Evolutionary conservation across 2,329 filamentous ascomycete species (phyloP), one percentile per base, ranked within the genome.

Genomic region (Calonectria ilicicola): DNA sequence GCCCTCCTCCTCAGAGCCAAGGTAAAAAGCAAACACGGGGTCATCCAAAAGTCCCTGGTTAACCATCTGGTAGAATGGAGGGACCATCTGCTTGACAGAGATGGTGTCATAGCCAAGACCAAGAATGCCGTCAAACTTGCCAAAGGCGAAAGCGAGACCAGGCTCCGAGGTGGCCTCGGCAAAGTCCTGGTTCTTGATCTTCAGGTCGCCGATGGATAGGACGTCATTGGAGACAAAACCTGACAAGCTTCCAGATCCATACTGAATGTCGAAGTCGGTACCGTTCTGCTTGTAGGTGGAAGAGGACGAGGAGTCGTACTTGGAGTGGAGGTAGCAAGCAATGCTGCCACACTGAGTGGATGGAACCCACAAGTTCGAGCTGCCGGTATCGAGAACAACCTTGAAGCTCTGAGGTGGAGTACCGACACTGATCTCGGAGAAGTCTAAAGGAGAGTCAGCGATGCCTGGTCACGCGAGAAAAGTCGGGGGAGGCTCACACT

Each of bases 351-450:
- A 99, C 70, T 91, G 89, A 27, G 49, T 53, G 17, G 96, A 98
- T 46, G 97, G 97, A 73, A 99, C 96, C 97, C 97, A 99, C 76
- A 99, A 91, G 89, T 99, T 99, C 84, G 97, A 98, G 90, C 95
- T 98, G 81, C 97, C 97, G 32, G 97, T 99, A 85, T 99, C 97
- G 76, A 99, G 93, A 76, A 99, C 94, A 78, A 99, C 97, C 91
- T 99, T 99, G 92, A 99, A 99, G 79, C 87, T 90, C 88, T 99
- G 97, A 40, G 97, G 93, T 77, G 97, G 97, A 62, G 93, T 96
- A 77, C 97, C 97, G 84, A 99, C 91, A 79, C 92, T 91, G 84
- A 99, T 98, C 86, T 98, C 95, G 79, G 96, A 97, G 91, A 98
- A 99, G 90, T 99, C 96, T 97, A 74, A 14, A 9, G 15, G 6